Evolutionary conservation across 768 basidiomycete genomes (phyloP).

Genomic region (Rhodotorula sphaerocarpa): DNA sequence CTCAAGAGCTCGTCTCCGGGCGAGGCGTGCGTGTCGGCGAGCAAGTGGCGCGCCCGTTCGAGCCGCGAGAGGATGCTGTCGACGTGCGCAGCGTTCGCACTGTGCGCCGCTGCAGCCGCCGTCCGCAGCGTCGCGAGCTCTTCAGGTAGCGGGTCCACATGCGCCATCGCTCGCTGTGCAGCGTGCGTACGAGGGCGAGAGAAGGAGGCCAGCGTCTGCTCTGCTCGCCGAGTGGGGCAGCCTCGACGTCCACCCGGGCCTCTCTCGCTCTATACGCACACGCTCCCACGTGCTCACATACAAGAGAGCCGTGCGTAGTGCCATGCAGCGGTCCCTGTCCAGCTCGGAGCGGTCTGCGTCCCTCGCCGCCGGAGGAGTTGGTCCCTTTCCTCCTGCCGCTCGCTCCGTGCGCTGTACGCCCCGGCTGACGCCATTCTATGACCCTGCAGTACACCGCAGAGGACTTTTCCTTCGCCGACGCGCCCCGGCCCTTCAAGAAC

Average conservation of each 20-base stretch:
- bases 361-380: neutral
- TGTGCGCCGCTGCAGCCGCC: neutral
- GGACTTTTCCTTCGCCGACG: conserved; percentile 24
- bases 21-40: neutral
- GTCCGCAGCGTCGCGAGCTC: neutral
- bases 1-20: conserved; percentile 12
- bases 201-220: neutral
- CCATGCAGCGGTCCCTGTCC: neutral
- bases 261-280: neutral
- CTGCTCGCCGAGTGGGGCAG: neutral
- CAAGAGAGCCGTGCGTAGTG: neutral
- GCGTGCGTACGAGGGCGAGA: neutral
- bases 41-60: conserved; percentile 13
- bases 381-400: no score
- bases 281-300: neutral
- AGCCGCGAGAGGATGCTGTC: conserved; percentile 24
- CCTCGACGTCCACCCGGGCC: neutral
- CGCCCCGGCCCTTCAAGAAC: conserved; percentile 34
- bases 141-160: conserved; percentile 6
- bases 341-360: neutral
- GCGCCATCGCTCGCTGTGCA: neutral
- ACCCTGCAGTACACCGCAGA: conserved; percentile 18
- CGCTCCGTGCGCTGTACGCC: no score
- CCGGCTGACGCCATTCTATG: no score
- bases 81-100: neutral